Evolutionary conservation across 495 filamentous ascomycete genomes (phyloP), one percentile per base, ranked within the genome.

Genomic region (Lentithecium fluviatile): DNA sequence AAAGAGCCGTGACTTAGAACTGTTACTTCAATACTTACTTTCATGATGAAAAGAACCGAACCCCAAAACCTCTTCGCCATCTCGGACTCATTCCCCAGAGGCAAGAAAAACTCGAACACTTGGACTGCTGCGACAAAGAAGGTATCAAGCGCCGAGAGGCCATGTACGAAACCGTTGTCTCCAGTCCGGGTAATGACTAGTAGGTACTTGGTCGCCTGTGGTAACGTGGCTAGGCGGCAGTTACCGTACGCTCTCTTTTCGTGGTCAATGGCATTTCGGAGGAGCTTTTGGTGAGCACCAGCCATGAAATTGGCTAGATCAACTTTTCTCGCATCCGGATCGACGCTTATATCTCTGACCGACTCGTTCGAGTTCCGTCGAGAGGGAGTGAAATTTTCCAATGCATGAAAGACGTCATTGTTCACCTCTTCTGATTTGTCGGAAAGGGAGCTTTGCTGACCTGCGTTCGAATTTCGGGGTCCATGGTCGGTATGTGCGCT

Each of bases 71-170:
- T 61, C 17, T 17, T 10, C 23, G 24, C 54, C 2, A 60, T 29
- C 10, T 1, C 15, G 60, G 29, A 15, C 12, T 63, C 56, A 3
- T 51, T 19, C 11, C 60, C 56, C 13, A 43, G 23, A 34, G 45
- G 60, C 29, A 60, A 10, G 32, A 63, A 63, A 17, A 63, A 51
- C 26, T 61, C 24, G 13, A 58, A 47, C n/a, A 62, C 15, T 10
- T 48, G 20, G 6, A 29, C 26, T 10, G 37, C 32, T 1, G 46
- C 20, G 42, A 23, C 24, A 19, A 60, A 45, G 25, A 60, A 38
- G 5, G 21, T 60, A 17, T 47, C 55, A 2, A 25, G 21, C 5
- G 29, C 20, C n/a, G 52, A 56, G 17, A 43, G 15, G 2, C 40
- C 40, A 45, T 6, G 34, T 43, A 12, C 20, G 12, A 24, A 43